phyloP scores from a whole-genome alignment of 2,329 filamentous ascomycete genomes.

The Fusarium sulawesiense region DNA sequence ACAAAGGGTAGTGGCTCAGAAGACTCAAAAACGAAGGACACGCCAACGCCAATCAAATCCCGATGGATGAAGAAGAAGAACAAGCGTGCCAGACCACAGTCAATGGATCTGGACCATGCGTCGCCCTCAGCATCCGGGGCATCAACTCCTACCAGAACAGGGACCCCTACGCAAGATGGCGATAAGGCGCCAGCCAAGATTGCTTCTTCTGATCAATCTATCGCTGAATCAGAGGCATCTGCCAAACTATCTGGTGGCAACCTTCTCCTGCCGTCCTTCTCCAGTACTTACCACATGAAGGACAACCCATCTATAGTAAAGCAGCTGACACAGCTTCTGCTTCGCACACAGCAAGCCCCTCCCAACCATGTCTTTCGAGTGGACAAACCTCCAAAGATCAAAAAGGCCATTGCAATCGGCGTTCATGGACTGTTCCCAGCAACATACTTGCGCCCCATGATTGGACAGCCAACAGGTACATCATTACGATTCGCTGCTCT shows the following conservation, averaged over 20 bases:
- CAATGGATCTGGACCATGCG: constrained; percentile 59
- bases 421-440: constrained; percentile 95
- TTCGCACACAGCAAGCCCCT: constrained; percentile 66
- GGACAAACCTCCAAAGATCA: constrained; percentile 77
- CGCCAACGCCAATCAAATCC: constrained; percentile 44
- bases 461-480: constrained; percentile 95
- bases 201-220: constrained; percentile 46
- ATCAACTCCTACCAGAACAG: constrained; percentile 39
- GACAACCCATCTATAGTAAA: constrained; percentile 77
- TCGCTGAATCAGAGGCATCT: constrained; percentile 57
- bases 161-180: constrained; percentile 30
- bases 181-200: constrained; percentile 27
- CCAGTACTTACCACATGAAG: constrained; percentile 73
- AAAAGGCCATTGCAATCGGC: constrained; percentile 90
- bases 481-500: constrained; percentile 93
- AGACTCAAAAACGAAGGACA: constrained; percentile 49
- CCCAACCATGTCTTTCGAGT: constrained; percentile 78
- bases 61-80: constrained; percentile 55
- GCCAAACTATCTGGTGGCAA: constrained; percentile 66
- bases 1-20: constrained; percentile 49
- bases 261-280: constrained; percentile 76
- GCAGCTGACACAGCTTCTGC: constrained; percentile 69
- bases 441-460: constrained; percentile 84
- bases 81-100: constrained; percentile 60
- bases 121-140: constrained; percentile 46